Percentiles rank a stretch among this genome's conserved stretches.
These are phyloP conservation scores for Microthlaspi erraticum DNA, from an alignment of 345 rosid genomes.

Conservation along the genomic window DNA sequence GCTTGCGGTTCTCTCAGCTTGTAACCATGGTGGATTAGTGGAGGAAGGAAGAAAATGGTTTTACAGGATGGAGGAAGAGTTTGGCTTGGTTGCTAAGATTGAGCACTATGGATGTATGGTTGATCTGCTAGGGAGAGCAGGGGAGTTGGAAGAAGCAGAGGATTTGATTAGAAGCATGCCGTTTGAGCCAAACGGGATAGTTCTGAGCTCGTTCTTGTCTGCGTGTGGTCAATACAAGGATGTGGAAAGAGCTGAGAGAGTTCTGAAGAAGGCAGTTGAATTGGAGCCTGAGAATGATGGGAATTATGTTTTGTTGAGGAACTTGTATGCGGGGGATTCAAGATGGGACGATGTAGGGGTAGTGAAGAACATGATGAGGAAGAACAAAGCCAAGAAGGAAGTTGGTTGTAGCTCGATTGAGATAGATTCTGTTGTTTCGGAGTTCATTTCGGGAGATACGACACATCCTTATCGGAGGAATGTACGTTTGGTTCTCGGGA, in stretches of 20 bases:
- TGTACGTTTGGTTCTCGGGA: slow-evolving; percentile 47
- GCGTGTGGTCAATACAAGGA: slow-evolving; percentile 69
- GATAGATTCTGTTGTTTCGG: slow-evolving; percentile 55
- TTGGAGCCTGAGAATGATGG: slow-evolving; percentile 66
- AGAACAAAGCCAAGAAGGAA: slow-evolving; percentile 64
- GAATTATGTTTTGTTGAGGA: slow-evolving; percentile 65
- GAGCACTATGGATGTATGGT: slow-evolving; percentile 83
- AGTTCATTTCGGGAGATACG: slow-evolving; percentile 69
- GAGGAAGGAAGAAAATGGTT: slow-evolving; percentile 79
- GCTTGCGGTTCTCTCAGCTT: slow-evolving; percentile 72
- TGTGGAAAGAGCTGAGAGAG: slow-evolving; percentile 57
- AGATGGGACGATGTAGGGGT: slow-evolving; percentile 67
- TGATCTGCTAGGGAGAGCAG: slow-evolving; percentile 76
- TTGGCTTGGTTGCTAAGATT: slow-evolving; percentile 56
- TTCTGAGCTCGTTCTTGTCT: slow-evolving; percentile 67
- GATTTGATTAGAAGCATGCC: slow-evolving; percentile 68
- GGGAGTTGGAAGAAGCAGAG: slow-evolving; percentile 68
- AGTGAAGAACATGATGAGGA: slow-evolving; percentile 65
- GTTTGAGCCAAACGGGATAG: slow-evolving; percentile 62
- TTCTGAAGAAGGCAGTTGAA: slow-evolving; percentile 46
- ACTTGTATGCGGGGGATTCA: slow-evolving; percentile 64
- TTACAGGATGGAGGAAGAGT: slow-evolving; percentile 55
- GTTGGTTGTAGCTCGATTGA: slow-evolving; percentile 76
- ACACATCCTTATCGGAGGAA: slow-evolving; percentile 47
- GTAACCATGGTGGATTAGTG: slow-evolving; percentile 77